phyloP scores from a whole-genome alignment of 192 early-diverging fungal genomes.

The Entomortierella chlamydospora region DNA sequence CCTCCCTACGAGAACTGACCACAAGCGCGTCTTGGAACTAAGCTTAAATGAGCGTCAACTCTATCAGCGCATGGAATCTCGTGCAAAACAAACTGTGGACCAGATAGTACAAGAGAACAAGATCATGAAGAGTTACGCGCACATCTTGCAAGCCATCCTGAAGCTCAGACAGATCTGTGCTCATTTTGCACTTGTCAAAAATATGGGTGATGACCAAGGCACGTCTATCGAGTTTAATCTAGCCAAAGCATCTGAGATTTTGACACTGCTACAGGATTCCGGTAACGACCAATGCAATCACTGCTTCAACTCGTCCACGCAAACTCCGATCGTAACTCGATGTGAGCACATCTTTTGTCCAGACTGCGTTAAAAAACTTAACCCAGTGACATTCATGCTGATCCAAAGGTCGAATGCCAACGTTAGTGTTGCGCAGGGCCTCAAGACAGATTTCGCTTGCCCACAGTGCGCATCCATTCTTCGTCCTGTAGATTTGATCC shows the following conservation, averaged over 20 bases:
- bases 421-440: constrained; percentile 23
- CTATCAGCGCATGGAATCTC: constrained; percentile 75
- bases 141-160: constrained; percentile 68
- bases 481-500: constrained; percentile 52
- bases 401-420: constrained; percentile 32
- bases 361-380: constrained; percentile 54
- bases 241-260: constrained; percentile 29
- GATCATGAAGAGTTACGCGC: constrained; percentile 76
- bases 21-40: constrained; percentile 71
- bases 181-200: constrained; percentile 50
- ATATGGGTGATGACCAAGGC: constrained; percentile 34
- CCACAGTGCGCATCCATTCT: constrained; percentile 58
- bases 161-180: constrained; percentile 56
- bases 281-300: constrained; percentile 53
- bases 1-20: constrained; percentile 76
- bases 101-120: constrained; percentile 69
- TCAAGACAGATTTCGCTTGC: constrained; percentile 51
- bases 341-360: constrained; percentile 58
- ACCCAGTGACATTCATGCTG: constrained; percentile 31
- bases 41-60: constrained; percentile 72
- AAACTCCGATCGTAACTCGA: constrained; percentile 35
- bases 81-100: constrained; percentile 69
- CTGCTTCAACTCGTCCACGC: constrained; percentile 34
- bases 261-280: constrained; percentile 45
- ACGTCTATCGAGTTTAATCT: constrained; percentile 29